These are phyloP conservation scores for Nakazawaea laoshanensis DNA, from an alignment of 805 yeast genomes.

Conservation along the genomic window DNA sequence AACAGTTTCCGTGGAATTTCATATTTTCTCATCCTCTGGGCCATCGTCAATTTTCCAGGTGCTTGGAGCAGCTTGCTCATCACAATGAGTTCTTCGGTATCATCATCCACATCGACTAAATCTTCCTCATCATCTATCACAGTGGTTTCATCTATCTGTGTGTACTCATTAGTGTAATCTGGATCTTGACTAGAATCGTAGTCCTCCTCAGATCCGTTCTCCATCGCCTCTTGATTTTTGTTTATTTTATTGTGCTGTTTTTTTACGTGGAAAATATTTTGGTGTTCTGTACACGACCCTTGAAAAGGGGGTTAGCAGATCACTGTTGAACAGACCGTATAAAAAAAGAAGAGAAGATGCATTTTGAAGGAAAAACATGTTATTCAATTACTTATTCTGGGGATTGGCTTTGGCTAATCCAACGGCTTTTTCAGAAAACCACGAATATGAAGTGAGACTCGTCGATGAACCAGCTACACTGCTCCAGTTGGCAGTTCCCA, in stretches of 20 bases:
- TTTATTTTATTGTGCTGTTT: background rate
- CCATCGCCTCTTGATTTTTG: background rate
- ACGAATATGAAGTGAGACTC: slow-evolving; percentile 5
- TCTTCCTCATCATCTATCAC: slow-evolving; percentile 9
- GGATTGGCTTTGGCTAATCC: too few species aligned
- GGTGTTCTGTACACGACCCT: too few species aligned
- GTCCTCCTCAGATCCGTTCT: slow-evolving; percentile 2
- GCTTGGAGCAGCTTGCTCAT: slow-evolving; percentile 3
- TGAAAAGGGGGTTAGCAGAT: too few species aligned
- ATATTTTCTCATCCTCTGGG: slow-evolving; percentile 42
- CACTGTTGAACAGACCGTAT: too few species aligned
- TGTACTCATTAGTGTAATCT: slow-evolving; percentile 5
- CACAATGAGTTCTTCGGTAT: slow-evolving; percentile 7
- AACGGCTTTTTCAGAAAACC: too few species aligned
- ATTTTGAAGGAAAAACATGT: too few species aligned
- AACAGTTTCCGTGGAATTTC: slow-evolving; percentile 85
- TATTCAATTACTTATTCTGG: too few species aligned
- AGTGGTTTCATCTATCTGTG: slow-evolving; percentile 7
- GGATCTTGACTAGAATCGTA: slow-evolving; percentile 10
- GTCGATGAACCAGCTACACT: background rate
- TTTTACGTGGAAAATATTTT: too few species aligned
- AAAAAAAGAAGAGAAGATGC: too few species aligned
- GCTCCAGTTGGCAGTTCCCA: slow-evolving; percentile 1
- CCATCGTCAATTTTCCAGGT: slow-evolving; percentile 4
- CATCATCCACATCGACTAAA: slow-evolving; percentile 9